Base-by-base conservation (phyloP, 305 asterid genomes). In the Solanum hybrid region DNA sequence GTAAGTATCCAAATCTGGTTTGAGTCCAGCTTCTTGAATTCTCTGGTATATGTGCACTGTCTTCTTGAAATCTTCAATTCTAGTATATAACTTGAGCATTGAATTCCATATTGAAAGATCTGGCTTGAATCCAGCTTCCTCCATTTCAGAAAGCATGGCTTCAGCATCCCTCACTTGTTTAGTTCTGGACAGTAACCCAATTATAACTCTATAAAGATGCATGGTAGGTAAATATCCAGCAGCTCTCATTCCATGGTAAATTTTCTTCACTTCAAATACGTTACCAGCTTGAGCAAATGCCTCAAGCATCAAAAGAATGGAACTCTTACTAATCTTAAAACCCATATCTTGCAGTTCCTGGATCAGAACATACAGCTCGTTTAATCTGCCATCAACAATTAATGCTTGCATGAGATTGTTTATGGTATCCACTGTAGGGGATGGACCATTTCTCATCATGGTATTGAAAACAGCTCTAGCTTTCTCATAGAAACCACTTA, bases 281-380 rank as follows among this genome's bases (percentile, higher is more conserved):
- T 96, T 93, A 64, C 97, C 97, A 12, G 97, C 94, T 93, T 92
- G 93, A 78, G 98, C 96, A 89, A 97, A 97, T 24, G 99, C 99
- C 76, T 97, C 99, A 36, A 96, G 95, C 99, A 97, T 96, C 95
- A 96, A 93, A 89, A 96, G 84, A 90, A 96, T 94, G 29, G 99
- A 93, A 89, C 96, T 94, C 91, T 96, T 96, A 90, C 99, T 96
- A 91, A 96, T 95, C 91, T 95, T 95, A 93, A 96, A 96, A 73
- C 99, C 98, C 98, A 96, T 96, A 90, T 97, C 99, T 93, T 97
- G 99, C 89, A 97, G 93, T 92, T 96, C 99, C 93, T 96, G 96
- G 92, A 97, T 93, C 92, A 93, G 96, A 90, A 96, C 97, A 89
- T 96, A 96, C 42, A 97, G 97, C 93, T 97, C 99, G 90, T 93